A percentile compares a stretch with the other conserved stretches of the same genome.
phyloP scores from a whole-genome alignment of 2,329 filamentous ascomycete genomes.

The Calonectria ilicicola region DNA sequence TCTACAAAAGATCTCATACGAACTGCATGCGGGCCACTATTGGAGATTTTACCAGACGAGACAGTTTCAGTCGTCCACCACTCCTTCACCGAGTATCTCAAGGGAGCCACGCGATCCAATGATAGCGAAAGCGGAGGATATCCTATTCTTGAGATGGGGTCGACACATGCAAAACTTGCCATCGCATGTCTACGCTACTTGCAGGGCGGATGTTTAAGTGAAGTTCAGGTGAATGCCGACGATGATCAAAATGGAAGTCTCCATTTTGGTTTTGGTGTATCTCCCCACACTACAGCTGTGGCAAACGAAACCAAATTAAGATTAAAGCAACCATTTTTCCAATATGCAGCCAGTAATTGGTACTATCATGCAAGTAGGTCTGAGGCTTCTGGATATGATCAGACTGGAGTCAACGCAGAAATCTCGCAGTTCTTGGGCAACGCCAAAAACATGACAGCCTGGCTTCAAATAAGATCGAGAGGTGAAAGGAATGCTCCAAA shows the following conservation, averaged over 20 bases:
- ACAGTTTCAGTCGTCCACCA: conserved; percentile 33
- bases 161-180: conserved; percentile 24
- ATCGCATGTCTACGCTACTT: conserved; percentile 27
- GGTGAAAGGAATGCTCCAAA: neutral
- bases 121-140: neutral
- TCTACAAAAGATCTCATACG: conserved; percentile 22
- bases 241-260: neutral
- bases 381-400: conserved; percentile 30
- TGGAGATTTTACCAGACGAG: conserved; percentile 33
- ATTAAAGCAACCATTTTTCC: conserved; percentile 42
- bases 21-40: conserved; percentile 12
- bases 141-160: conserved; percentile 9
- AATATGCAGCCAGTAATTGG: conserved; percentile 48
- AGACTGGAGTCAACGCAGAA: conserved; percentile 18
- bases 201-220: conserved; percentile 3
- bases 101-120: conserved; percentile 1
- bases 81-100: conserved; percentile 33
- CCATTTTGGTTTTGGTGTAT: neutral
- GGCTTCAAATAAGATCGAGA: conserved; percentile 28
- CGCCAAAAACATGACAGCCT: conserved; percentile 14
- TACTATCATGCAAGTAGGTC: conserved; percentile 40
- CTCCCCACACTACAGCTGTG: neutral
- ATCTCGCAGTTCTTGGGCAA: conserved; percentile 27
- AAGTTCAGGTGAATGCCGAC: neutral
- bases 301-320: neutral